A percentile compares a stretch with the other conserved stretches of the same genome.
Conservation (phyloP, 805 yeast species). For the Metschnikowia matae region DNA sequence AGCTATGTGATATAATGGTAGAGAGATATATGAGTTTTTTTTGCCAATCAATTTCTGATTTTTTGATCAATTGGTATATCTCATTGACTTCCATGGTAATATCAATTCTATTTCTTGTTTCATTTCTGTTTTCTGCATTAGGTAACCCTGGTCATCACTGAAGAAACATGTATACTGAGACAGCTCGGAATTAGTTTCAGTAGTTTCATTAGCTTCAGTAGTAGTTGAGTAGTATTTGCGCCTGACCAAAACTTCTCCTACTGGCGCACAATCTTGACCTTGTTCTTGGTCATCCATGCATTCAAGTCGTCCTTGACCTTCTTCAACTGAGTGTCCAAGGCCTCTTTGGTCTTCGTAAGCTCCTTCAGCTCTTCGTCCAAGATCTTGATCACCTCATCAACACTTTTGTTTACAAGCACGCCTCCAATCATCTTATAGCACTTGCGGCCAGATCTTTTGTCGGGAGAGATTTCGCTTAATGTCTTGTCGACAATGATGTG, state of each 20-base stretch:
- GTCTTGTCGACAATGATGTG: slow-evolving; percentile 41
- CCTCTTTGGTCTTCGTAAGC: slow-evolving; percentile 18
- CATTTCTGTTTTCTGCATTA: background rate
- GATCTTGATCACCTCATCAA: slow-evolving; percentile 67
- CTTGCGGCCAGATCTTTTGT: slow-evolving; percentile 49
- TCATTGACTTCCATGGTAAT: too few species aligned
- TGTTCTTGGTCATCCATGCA: slow-evolving; percentile 38
- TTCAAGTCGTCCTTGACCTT: slow-evolving; percentile 32
- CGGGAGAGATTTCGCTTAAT: slow-evolving; percentile 31
- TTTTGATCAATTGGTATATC: too few species aligned
- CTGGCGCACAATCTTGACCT: slow-evolving; percentile 39
- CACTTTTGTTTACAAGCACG: slow-evolving; percentile 77
- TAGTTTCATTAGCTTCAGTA: too few species aligned
- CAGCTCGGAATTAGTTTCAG: too few species aligned
- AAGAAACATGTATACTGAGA: background rate
- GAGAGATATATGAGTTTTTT: too few species aligned
- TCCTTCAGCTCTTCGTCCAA: slow-evolving; percentile 47
- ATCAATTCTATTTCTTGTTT: background rate
- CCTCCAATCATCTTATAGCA: slow-evolving; percentile 95
- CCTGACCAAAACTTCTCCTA: background rate
- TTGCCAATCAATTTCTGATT: too few species aligned
- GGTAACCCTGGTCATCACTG: background rate
- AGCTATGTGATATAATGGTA: too few species aligned
- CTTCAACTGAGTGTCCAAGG: slow-evolving; percentile 24
- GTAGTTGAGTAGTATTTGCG: too few species aligned